These are phyloP conservation scores for Candida manassasensis DNA, from an alignment of 805 yeast genomes.

Conservation along the genomic window DNA sequence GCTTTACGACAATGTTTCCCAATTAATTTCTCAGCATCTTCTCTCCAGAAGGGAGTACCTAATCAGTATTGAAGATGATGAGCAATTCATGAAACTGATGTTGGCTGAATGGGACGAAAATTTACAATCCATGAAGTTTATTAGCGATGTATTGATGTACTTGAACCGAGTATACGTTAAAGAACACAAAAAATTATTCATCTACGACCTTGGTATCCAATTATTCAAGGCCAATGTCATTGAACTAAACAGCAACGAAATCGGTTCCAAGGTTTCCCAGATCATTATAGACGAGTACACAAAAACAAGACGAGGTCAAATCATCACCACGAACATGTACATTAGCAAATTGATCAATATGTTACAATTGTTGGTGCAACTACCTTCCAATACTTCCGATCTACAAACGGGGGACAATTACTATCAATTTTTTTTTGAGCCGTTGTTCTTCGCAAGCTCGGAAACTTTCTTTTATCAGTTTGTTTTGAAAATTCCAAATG, in stretches of 20 bases:
- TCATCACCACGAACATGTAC: constrained; percentile 51
- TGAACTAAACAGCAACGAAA: constrained; percentile 40
- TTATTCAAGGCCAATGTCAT: constrained; percentile 61
- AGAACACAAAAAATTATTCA: constrained; percentile 56
- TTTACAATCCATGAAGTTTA: constrained; percentile 65
- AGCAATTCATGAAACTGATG: constrained; percentile 33
- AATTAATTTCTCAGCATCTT: constrained; percentile 45
- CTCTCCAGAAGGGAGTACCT: constrained; percentile 16
- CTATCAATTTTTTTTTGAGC: constrained; percentile 64
- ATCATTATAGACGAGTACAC: constrained; percentile 53
- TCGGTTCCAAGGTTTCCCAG: constrained; percentile 48
- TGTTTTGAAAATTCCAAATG: constrained; percentile 27
- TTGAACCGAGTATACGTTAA: constrained; percentile 80
- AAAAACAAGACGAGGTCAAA: constrained; percentile 49
- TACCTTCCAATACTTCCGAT: constrained; percentile 16
- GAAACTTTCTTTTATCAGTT: constrained; percentile 52
- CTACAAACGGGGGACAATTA: constrained; percentile 49
- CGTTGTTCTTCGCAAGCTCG: constrained; percentile 51
- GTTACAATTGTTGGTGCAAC: constrained; percentile 61
- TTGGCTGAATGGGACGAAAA: constrained; percentile 66
- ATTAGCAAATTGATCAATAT: constrained; percentile 61
- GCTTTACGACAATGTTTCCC: constrained; percentile 57
- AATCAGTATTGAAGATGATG: constrained; percentile 17
- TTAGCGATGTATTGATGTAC: constrained; percentile 82
- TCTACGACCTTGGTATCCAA: constrained; percentile 70